Percentiles rank a stretch among this genome's conserved stretches.
phyloP scores from a whole-genome alignment of 257 asterid genomes.

The Solanum phureja region DNA sequence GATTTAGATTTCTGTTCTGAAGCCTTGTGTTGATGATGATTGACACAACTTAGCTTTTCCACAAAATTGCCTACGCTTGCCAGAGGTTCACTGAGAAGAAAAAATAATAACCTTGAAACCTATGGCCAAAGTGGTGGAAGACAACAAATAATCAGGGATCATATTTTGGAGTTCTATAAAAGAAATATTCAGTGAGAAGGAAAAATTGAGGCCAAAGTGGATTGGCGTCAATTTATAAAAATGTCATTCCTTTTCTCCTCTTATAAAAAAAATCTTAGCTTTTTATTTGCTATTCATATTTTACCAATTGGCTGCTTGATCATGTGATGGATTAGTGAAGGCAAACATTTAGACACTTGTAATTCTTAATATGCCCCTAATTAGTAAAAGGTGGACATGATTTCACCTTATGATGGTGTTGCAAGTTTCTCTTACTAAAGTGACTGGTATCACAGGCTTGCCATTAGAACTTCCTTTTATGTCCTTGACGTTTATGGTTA shows the following conservation, averaged over 20 bases:
- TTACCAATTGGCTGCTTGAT: background rate
- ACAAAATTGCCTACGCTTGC: background rate
- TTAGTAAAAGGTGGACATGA: background rate
- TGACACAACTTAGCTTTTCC: background rate
- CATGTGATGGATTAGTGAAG: background rate
- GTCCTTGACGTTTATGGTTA: background rate
- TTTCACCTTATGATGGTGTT: background rate
- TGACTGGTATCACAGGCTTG: background rate
- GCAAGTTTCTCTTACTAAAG: background rate
- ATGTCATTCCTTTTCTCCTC: background rate
- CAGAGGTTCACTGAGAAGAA: background rate
- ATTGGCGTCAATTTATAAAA: background rate
- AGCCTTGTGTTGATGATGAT: background rate
- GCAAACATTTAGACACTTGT: background rate
- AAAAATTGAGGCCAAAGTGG: background rate
- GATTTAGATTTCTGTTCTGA: background rate
- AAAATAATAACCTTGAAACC: background rate
- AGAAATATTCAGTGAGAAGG: background rate
- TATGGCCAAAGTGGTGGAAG: background rate
- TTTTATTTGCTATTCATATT: background rate
- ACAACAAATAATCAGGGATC: background rate
- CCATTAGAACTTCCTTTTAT: background rate
- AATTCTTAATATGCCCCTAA: background rate
- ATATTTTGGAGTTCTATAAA: background rate
- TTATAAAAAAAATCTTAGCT: background rate